These are phyloP conservation scores for Nectriaceae sp. DNA, from an alignment of 2,329 filamentous ascomycete species.

Conservation along the genomic window DNA sequence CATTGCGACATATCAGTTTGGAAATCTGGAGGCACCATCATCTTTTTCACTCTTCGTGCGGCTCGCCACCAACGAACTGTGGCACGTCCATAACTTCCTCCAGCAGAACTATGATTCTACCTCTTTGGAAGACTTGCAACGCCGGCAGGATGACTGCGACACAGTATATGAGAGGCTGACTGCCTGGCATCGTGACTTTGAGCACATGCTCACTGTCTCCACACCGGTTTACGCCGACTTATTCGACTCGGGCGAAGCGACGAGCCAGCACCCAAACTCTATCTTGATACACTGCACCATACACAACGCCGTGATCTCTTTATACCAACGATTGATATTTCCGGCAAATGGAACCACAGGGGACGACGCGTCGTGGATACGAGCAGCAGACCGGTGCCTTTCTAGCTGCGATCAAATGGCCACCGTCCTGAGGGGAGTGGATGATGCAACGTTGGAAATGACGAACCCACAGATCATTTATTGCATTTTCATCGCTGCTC, in stretches of 20 bases:
- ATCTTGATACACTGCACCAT: slow-evolving; percentile 12
- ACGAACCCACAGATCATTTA: slow-evolving; percentile 7
- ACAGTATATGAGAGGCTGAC: slow-evolving; percentile 4
- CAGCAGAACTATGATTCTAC: slow-evolving; percentile 5
- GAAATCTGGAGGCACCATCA: slow-evolving; percentile 3
- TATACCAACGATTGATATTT: slow-evolving; percentile 8
- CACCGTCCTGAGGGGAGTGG: background rate
- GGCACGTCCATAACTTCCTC: slow-evolving; percentile 10
- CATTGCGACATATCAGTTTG: slow-evolving; percentile 12
- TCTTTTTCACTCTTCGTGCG: slow-evolving; percentile 6
- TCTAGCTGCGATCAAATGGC: slow-evolving; percentile 13
- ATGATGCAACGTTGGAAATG: slow-evolving; percentile 3
- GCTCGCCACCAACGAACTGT: slow-evolving; percentile 8
- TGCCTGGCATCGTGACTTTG: slow-evolving; percentile 9
- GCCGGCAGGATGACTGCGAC: slow-evolving; percentile 6
- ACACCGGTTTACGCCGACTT: slow-evolving; percentile 8
- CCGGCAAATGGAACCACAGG: background rate
- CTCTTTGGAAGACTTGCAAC: background rate
- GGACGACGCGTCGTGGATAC: slow-evolving; percentile 1
- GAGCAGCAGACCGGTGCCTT: slow-evolving; percentile 7
- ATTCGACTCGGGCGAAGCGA: background rate
- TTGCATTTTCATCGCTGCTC: slow-evolving; percentile 6
- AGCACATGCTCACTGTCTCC: slow-evolving; percentile 5
- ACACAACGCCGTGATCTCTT: slow-evolving; percentile 9
- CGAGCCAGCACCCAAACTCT: slow-evolving; percentile 8